A percentile compares a stretch with the other conserved stretches of the same genome.
phyloP scores from a whole-genome alignment of 2,329 filamentous ascomycete genomes.

The Hypoxylon sp. region DNA sequence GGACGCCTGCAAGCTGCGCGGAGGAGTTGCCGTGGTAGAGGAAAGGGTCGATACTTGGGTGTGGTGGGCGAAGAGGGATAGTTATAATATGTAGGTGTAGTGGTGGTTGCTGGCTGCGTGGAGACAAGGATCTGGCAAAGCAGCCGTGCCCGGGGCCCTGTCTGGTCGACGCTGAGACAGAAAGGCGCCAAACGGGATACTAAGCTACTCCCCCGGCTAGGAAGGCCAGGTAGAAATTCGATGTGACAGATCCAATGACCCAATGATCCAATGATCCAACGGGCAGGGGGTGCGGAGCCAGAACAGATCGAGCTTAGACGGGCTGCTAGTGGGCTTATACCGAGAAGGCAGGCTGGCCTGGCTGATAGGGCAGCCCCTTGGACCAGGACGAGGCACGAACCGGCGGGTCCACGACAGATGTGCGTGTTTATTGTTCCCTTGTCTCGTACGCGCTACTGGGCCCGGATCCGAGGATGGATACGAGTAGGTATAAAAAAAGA shows the following conservation, averaged over 20 bases:
- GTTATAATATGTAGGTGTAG: slow-evolving; percentile 47
- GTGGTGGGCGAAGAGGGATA: slow-evolving; percentile 38
- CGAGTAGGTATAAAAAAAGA: slow-evolving; percentile 19
- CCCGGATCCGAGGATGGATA: slow-evolving; percentile 15
- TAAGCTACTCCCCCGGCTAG: slow-evolving; percentile 39
- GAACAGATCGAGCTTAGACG: slow-evolving; percentile 15
- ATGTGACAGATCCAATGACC: slow-evolving; percentile 44
- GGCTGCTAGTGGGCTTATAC: slow-evolving; percentile 25
- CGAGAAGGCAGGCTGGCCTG: no score
- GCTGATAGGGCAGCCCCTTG: not conserved
- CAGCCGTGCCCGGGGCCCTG: slow-evolving; percentile 11
- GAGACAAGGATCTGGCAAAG: slow-evolving; percentile 36
- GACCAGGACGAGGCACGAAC: not conserved
- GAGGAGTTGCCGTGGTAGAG: slow-evolving; percentile 48
- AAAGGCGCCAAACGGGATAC: slow-evolving; percentile 45
- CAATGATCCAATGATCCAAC: not conserved
- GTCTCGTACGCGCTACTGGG: slow-evolving; percentile 29
- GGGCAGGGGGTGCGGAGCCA: slow-evolving; percentile 39
- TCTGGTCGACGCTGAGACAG: slow-evolving; percentile 42
- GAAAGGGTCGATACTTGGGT: slow-evolving; percentile 48
- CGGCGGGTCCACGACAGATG: slow-evolving; percentile 7
- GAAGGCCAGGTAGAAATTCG: slow-evolving; percentile 41
- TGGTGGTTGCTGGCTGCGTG: slow-evolving; percentile 38
- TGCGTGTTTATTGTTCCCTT: slow-evolving; percentile 24
- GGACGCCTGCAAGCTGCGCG: slow-evolving; percentile 49